Evolutionary conservation across 108 stramenopile genomes (phyloP), one percentile per base, ranked within the genome.

Genomic region (Cyclotella cryptica): DNA sequence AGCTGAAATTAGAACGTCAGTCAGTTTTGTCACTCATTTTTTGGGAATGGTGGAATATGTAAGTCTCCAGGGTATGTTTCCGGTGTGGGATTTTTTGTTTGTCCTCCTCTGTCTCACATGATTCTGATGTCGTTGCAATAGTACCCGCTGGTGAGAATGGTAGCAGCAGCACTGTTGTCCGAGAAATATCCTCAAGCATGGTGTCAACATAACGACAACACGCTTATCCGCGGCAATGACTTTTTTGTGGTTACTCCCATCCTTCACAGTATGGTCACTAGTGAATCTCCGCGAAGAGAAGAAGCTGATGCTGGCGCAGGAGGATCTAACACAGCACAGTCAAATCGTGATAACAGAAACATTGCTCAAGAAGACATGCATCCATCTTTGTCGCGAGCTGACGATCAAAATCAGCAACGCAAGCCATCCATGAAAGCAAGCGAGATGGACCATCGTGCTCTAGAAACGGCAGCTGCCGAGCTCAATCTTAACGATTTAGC

Each of bases 271-370:
- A 72, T 82, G 51, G 72, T 82, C 18, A 76, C 35, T 21, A 42
- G 49, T 0, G 24, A 40, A 26, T 35, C 22, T 21, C 19, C 11
- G 15, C n/a, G 14, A 41, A 39, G 69, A 63, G 75, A 71, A 66
- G 76, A 76, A 76, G 81, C 81, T 13, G 79, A 80, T 72, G 79
- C 79, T 26, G 79, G 79, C 13, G 79, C 71, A 46, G 79, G 79
- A 66, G 63, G 78, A 65, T 51, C 64, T 26, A 71, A 35, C 14
- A 24, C 66, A 21, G 24, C 41, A n/a, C 35, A 65, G 3, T 27
- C 53, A 55, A 6, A 39, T 67, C 63, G 49, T 51, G 73, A 51
- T 46, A 30, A 67, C 26, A 39, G 11, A 35, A 39, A 13, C 24
- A 44, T 4, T 13, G 74, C 62, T 27, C 62, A 49, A 30, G 49